Evolutionary conservation across 345 rosid species (phyloP), one percentile per base, ranked within the genome.

Genomic region (Dimocarpus longan): DNA sequence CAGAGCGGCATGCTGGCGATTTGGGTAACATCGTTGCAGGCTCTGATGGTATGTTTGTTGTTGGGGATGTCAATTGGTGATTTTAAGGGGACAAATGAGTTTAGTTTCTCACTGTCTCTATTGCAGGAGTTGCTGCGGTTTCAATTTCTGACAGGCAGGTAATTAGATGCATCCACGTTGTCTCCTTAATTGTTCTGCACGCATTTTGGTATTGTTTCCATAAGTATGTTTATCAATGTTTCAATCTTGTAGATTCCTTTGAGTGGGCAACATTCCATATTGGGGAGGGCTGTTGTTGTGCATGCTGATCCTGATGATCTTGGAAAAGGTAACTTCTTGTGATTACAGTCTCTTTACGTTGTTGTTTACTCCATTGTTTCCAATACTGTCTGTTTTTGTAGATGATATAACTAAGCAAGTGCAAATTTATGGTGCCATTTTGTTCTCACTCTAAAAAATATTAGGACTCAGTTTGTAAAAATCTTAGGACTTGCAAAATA

Each of bases 261-360:
- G 74, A 87, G 76, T 5, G 98, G 98, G 54, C 88, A 82, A 24
- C 88, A 87, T 89, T 92, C 97, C 15, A 93, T 96, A 67, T 66
- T 96, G 56, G 99, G 99, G 78, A 89, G 98, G 84, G 98, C 93
- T 0, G 97, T 93, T 21, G 99, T 93, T 67, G 97, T 92, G 67
- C 99, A 96, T 68, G 91, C 88, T 48, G 97, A 90, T 86, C 91
- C 92, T 21, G 97, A 96, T 85, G 99, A 96, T 90, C 97, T 93
- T 79, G 99, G 99, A 50, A 66, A 66, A 65, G 78, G 78, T 19
- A 28, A 75, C 32, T 66, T 50, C 5, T 13, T 18, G 75, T 66
- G 15, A 16, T 72, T 71, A 24, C 54, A 50, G 28, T 32, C 82
- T 21, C 59, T 78, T 75, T 82, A 37, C n/a, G 8, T 46, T 46